phyloP scores from a whole-genome alignment of 2,329 filamentous ascomycete species.

The Coniochaeta pulveracea region DNA sequence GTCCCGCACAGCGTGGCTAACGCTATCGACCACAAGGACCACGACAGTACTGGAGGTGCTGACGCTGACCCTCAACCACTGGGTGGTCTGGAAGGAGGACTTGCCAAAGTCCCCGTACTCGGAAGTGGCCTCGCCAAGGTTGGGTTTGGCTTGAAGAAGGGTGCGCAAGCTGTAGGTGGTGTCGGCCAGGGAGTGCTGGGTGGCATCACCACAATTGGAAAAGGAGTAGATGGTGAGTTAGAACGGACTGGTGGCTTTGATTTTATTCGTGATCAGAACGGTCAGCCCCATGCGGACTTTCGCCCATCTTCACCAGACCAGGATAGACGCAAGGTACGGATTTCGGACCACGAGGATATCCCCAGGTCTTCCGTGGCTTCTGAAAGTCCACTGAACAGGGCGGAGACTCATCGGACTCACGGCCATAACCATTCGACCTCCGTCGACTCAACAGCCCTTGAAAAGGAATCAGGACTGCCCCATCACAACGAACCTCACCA shows the following conservation, averaged over 20 bases:
- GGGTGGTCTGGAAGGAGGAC: conserved; percentile 12
- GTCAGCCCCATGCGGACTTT: conserved; percentile 6
- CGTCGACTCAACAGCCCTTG: background rate
- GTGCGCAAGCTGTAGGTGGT: conserved; percentile 27
- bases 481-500: conserved; percentile 8
- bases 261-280: conserved; percentile 13
- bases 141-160: conserved; percentile 36
- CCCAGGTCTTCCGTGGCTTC: conserved; percentile 21
- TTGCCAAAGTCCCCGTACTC: conserved; percentile 16
- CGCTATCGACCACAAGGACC: conserved; percentile 22
- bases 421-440: conserved; percentile 15
- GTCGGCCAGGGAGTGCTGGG: conserved; percentile 32
- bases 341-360: conserved; percentile 23
- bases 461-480: conserved; percentile 1
- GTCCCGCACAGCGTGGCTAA: conserved; percentile 40
- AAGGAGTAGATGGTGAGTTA: conserved; percentile 38
- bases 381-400: conserved; percentile 15
- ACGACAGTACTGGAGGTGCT: conserved; percentile 10
- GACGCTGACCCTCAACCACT: conserved; percentile 9
- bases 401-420: conserved; percentile 20
- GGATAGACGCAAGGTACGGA: conserved; percentile 18
- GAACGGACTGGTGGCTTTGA: conserved; percentile 45
- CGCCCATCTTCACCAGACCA: conserved; percentile 12
- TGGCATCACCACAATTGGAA: conserved; percentile 32
- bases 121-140: conserved; percentile 31